A percentile compares a stretch with the other conserved stretches of the same genome.
phyloP scores from a whole-genome alignment of 2,329 filamentous ascomycete species.

The Pseudogymnoascus sp. region DNA sequence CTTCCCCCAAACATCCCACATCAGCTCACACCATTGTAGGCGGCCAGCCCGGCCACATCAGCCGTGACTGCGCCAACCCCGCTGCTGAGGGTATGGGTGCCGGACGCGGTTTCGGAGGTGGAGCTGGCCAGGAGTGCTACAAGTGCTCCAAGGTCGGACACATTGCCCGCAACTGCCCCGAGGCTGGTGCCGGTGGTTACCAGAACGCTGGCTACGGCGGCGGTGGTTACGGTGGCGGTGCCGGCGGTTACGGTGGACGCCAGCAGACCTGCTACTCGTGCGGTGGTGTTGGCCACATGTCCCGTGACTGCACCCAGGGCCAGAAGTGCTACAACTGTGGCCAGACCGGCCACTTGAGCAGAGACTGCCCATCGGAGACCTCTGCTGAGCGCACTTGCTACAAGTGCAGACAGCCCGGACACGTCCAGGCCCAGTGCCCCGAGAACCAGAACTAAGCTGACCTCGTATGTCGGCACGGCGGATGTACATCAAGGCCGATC shows the following conservation, averaged over 20 bases:
- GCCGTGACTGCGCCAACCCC: slow-evolving; percentile 53
- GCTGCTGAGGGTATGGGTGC: slow-evolving; percentile 25
- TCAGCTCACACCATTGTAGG: not conserved
- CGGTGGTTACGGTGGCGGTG: slow-evolving; percentile 37
- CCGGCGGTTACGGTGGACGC: slow-evolving; percentile 39
- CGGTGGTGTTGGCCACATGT: slow-evolving; percentile 95
- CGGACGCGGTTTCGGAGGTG: slow-evolving; percentile 29
- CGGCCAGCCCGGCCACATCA: slow-evolving; percentile 81
- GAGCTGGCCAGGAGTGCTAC: slow-evolving; percentile 70
- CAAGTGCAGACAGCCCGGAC: slow-evolving; percentile 78
- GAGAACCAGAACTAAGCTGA: slow-evolving; percentile 45
- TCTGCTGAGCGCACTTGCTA: slow-evolving; percentile 95
- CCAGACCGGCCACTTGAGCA: slow-evolving; percentile 88
- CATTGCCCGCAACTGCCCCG: slow-evolving; percentile 85
- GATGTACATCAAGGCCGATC: slow-evolving; percentile 16
- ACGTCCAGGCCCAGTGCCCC: slow-evolving; percentile 91
- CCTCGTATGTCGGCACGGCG: slow-evolving; percentile 10
- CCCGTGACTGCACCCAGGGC: slow-evolving; percentile 93
- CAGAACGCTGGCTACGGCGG: slow-evolving; percentile 39
- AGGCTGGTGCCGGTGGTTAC: slow-evolving; percentile 51
- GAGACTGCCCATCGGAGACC: slow-evolving; percentile 92
- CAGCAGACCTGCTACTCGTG: slow-evolving; percentile 91
- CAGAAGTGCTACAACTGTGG: slow-evolving; percentile 99
- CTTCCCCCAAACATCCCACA: not conserved
- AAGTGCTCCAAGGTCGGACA: slow-evolving; percentile 96